Evolutionary conservation across 345 rosid species (phyloP), one percentile per base, ranked within the genome.

Genomic region (Acer campestre): DNA sequence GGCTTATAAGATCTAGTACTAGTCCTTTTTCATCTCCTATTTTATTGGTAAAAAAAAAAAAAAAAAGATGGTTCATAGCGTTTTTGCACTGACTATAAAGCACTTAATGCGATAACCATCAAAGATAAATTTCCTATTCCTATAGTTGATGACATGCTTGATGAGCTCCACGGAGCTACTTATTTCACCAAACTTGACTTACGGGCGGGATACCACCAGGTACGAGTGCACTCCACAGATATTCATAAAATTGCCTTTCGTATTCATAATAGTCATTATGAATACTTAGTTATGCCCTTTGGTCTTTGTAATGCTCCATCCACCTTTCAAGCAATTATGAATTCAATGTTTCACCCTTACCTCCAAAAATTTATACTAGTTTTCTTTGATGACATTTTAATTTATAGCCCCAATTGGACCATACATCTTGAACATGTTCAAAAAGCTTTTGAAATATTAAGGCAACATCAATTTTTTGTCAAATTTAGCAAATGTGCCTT

Each of bases 111-210:
- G 6, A 55, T 51, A 3, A 73, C 67, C 25, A 73, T 73, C 49
- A 73, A 73, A 7, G 76, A 56, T 58, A 7, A 67, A 35, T 58
- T 73, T 61, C 55, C 31, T 0, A 73, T 73, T 8, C 67, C 67
- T 14, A 73, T 35, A 0, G 40, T 70, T 14, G 42, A 55, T 70
- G 67, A 72, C 10, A 72, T 72, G 53, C 31, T 72, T 8, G 67
- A 74, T 46, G 59, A 74, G 17, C 25, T 74, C 4, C 20, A 74
- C 20, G 40, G 77, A 16, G 68, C 20, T 18, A 5, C 58, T 2
- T 74, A 42, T 18, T 74, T 63, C 17, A 74, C 77, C 22, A 74
- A 74, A 46, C 42, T 61, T 9, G 77, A 22, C 13, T 12, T 71
- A 49, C 6, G 23, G 44, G 75, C 64, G 2, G 7, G 64, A 1